phyloP scores from a whole-genome alignment of 1,284 basidiomycete genomes.

The Sporisorium reilianum region DNA sequence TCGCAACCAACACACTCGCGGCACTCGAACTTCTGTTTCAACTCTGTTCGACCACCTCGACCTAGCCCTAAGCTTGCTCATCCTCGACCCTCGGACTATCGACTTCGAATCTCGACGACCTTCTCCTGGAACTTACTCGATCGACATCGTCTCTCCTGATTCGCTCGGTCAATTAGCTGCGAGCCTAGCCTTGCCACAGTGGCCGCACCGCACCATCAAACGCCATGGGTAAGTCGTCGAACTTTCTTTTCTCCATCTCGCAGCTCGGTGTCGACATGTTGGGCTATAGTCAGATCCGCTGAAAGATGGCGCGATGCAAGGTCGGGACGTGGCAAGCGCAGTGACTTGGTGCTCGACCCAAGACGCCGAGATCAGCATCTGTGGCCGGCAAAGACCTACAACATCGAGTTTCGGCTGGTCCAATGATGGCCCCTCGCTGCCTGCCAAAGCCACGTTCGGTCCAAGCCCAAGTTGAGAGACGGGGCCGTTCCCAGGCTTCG shows the following conservation, averaged over 20 bases:
- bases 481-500: background rate
- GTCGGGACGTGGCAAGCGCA: background rate
- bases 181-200: background rate
- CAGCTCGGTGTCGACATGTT: background rate
- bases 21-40: background rate
- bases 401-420: background rate
- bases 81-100: background rate
- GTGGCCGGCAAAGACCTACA: background rate
- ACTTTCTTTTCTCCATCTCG: background rate
- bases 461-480: background rate
- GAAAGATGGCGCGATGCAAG: background rate
- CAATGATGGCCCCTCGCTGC: too few species aligned
- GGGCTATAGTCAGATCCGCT: too few species aligned
- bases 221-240: slow-evolving; percentile 1
- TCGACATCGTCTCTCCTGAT: background rate
- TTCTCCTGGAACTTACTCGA: background rate
- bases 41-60: background rate
- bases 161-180: background rate
- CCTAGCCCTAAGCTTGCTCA: background rate
- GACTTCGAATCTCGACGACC: background rate
- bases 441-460: background rate
- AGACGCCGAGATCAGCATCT: background rate
- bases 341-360: background rate
- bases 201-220: background rate
- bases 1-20: background rate